These are phyloP conservation scores for Sporobolomyces phaffii DNA, from an alignment of 768 basidiomycete species.

Conservation along the genomic window DNA sequence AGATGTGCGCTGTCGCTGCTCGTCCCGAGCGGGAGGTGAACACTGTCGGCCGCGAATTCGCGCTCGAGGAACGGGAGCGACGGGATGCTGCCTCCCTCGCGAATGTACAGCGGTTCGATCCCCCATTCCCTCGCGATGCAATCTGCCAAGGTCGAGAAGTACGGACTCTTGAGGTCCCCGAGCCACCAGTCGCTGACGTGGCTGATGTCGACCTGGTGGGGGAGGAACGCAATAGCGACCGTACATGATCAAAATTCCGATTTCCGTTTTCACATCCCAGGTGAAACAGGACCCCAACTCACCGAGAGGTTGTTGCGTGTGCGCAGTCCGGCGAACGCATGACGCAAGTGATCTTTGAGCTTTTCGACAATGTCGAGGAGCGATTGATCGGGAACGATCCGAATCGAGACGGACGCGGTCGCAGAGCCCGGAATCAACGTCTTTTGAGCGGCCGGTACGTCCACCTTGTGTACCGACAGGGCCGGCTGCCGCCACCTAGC, in stretches of 20 bases:
- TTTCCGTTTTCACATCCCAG: no score
- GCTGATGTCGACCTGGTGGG: slow-evolving; percentile 66
- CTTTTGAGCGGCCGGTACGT: slow-evolving; percentile 60
- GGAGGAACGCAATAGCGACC: no score
- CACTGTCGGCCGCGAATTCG: slow-evolving; percentile 69
- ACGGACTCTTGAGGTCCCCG: slow-evolving; percentile 72
- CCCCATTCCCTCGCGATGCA: slow-evolving; percentile 85
- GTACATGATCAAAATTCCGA: no score
- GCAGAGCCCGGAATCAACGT: slow-evolving; percentile 85
- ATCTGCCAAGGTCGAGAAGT: slow-evolving; percentile 77
- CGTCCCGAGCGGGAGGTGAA: slow-evolving; percentile 92
- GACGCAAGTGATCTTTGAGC: slow-evolving; percentile 57
- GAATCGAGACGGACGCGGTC: slow-evolving; percentile 76
- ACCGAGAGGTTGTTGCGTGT: slow-evolving; percentile 71
- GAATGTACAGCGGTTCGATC: slow-evolving; percentile 55
- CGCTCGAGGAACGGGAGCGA: slow-evolving; percentile 90
- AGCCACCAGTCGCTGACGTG: slow-evolving; percentile 96
- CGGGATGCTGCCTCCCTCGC: slow-evolving; percentile 68
- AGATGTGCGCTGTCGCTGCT: slow-evolving; percentile 60
- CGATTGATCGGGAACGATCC: slow-evolving; percentile 90
- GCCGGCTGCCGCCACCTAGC: slow-evolving; percentile 80
- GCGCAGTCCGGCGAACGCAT: slow-evolving; percentile 56
- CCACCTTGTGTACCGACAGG: slow-evolving; percentile 77
- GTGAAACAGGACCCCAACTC: no score
- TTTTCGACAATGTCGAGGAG: slow-evolving; percentile 61